Conservation (phyloP, 495 filamentous ascomycete species). For the Letharia columbiana region DNA sequence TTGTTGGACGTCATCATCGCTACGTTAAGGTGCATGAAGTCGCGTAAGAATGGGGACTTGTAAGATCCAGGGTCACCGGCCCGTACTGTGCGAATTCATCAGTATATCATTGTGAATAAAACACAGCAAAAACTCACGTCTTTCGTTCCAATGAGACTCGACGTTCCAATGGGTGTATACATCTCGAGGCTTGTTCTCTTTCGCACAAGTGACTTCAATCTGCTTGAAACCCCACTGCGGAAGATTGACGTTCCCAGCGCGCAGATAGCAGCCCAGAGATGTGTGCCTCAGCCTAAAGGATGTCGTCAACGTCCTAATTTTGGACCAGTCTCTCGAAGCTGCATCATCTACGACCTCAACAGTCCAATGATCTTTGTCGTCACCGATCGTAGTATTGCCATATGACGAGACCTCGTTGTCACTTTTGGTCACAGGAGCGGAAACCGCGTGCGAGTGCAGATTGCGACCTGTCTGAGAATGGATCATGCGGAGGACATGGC, state of each 20-base stretch:
- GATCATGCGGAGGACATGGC: constrained; percentile 74
- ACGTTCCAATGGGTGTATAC: constrained; percentile 99
- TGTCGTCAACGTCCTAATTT: constrained; percentile 85
- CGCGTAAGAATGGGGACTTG: constrained; percentile 91
- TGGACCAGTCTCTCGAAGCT: constrained; percentile 74
- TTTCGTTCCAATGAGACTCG: constrained; percentile 89
- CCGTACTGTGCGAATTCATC: constrained; percentile 53
- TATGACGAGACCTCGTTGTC: constrained; percentile 92
- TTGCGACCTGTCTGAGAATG: constrained; percentile 95
- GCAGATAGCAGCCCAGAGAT: constrained; percentile 80
- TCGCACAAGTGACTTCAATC: constrained; percentile 91
- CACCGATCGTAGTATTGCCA: constrained; percentile 91
- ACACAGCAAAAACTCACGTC: constrained; percentile 52
- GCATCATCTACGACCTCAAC: constrained; percentile 87
- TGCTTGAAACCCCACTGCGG: constrained; percentile 99
- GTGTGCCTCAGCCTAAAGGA: constrained; percentile 83
- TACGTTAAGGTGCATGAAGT: constrained; percentile 96
- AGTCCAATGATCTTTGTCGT: constrained; percentile 97
- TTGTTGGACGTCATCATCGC: constrained; percentile 99
- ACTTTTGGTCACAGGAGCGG: constrained; percentile 80
- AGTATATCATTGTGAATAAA: constrained; percentile 22
- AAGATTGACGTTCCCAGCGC: constrained; percentile 91
- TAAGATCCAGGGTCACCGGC: constrained; percentile 85
- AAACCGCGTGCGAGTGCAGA: constrained; percentile 82
- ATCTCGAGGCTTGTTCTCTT: constrained; percentile 86